Evolutionary conservation across 768 basidiomycete genomes (phyloP).

Genomic region (Rhizopogon vesiculosus): DNA sequence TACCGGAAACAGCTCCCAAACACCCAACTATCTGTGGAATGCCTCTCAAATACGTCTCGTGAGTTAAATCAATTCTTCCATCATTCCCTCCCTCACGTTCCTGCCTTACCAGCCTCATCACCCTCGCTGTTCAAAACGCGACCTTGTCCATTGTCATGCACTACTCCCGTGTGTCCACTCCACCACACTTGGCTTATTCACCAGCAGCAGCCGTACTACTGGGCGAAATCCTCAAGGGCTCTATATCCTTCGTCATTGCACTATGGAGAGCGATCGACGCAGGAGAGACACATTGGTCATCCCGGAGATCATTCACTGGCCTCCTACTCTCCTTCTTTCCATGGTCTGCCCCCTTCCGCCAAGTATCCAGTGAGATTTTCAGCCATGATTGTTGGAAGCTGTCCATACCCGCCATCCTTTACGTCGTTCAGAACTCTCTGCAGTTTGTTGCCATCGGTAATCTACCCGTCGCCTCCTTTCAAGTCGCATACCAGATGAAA

Average conservation of each 20-base stretch:
- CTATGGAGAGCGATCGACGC: slow-evolving; percentile 44
- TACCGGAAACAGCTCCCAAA: slow-evolving; percentile 22
- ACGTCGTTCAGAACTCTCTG: slow-evolving; percentile 93
- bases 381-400: slow-evolving; percentile 96
- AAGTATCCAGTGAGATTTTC: slow-evolving; percentile 71
- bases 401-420: slow-evolving; percentile 92
- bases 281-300: slow-evolving; percentile 34
- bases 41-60: slow-evolving; percentile 81
- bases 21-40: slow-evolving; percentile 61
- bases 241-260: slow-evolving; percentile 91
- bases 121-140: slow-evolving; percentile 92
- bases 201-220: slow-evolving; percentile 92
- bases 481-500: slow-evolving; percentile 98
- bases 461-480: slow-evolving; percentile 94
- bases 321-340: slow-evolving; percentile 36
- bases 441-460: slow-evolving; percentile 97
- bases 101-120: slow-evolving; percentile 48
- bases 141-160: slow-evolving; percentile 97
- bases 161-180: slow-evolving; percentile 89
- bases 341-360: slow-evolving; percentile 45
- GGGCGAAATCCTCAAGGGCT: slow-evolving; percentile 91
- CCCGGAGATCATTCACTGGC: slow-evolving; percentile 35
- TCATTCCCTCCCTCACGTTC: slow-evolving; percentile 6
- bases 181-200: slow-evolving; percentile 78
- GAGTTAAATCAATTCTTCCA: slow-evolving; percentile 26